Conservation (phyloP, 2,329 filamentous ascomycete species). For the Monosporascus sp. region DNA sequence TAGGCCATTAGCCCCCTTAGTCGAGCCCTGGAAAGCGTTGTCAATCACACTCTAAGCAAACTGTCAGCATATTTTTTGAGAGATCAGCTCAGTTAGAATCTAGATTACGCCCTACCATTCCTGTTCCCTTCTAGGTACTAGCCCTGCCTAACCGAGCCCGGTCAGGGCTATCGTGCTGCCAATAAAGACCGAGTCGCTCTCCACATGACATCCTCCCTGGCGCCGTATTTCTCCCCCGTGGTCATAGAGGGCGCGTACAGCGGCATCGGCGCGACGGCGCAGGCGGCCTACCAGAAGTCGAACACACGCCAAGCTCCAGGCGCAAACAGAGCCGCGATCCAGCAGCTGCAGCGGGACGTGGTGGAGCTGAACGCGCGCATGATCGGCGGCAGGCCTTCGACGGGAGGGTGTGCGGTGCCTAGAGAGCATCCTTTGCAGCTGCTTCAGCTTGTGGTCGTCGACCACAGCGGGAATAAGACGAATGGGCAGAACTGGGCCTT, state of each 20-base stretch:
- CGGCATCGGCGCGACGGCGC: conserved; percentile 20
- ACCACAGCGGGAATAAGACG: not conserved
- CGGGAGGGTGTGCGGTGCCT: conserved; percentile 34
- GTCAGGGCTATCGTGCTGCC: conserved; percentile 54
- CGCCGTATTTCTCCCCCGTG: conserved; percentile 51
- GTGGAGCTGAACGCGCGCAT: conserved; percentile 23
- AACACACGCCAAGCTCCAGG: conserved; percentile 36
- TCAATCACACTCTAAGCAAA: no score
- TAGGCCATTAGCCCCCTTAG: no score
- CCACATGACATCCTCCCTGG: conserved; percentile 50
- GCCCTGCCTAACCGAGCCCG: conserved; percentile 49
- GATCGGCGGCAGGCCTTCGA: conserved; percentile 21
- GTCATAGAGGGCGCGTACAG: conserved; percentile 27
- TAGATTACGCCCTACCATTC: conserved; percentile 58
- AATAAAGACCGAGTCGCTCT: conserved; percentile 50
- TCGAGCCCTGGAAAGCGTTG: no score
- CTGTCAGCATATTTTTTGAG: no score
- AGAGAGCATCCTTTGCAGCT: conserved; percentile 46
- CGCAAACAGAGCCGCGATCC: conserved; percentile 38
- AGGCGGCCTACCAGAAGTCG: conserved; percentile 25
- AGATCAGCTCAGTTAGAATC: no score
- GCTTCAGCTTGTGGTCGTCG: conserved; percentile 45
- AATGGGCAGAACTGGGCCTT: conserved; percentile 38
- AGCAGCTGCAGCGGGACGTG: conserved; percentile 39
- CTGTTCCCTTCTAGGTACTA: conserved; percentile 56